Percentiles rank a stretch among this genome's conserved stretches.
Evolutionary conservation across 305 asterid species (phyloP).

Genomic region (Fraxinus angustifolia): DNA sequence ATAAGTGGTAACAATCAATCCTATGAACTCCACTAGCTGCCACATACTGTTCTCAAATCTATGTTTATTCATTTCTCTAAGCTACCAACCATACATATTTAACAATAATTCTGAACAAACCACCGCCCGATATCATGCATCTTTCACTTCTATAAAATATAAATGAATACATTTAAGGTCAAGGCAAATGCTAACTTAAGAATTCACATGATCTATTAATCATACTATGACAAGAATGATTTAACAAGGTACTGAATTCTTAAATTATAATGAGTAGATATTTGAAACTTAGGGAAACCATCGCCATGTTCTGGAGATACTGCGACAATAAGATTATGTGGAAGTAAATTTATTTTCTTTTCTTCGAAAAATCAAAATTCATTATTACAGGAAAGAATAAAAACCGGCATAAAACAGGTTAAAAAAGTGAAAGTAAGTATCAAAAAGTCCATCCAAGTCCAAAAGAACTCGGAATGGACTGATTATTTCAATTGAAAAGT

Average conservation of each 20-base stretch:
- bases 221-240: not conserved
- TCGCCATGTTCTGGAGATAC: not conserved
- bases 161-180: not conserved
- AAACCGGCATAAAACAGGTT: not conserved
- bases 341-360: not conserved
- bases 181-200: not conserved
- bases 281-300: not conserved
- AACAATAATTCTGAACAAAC: not conserved
- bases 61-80: slow-evolving; percentile 4
- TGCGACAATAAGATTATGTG: not conserved
- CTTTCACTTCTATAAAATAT: not conserved
- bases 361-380: not conserved
- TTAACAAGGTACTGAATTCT: not conserved
- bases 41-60: slow-evolving; percentile 6
- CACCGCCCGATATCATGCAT: not conserved
- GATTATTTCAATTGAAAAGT: not conserved
- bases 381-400: not conserved
- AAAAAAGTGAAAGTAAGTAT: not conserved
- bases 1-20: not conserved
- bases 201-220: not conserved
- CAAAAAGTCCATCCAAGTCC: not conserved
- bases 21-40: slow-evolving; percentile 12
- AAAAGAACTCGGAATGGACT: not conserved
- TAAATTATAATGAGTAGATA: not conserved
- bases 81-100: not conserved